Percentiles rank a stretch among this genome's conserved stretches.
Conservation (phyloP, 2,329 filamentous ascomycete species). For the Ophiostoma sp. region DNA sequence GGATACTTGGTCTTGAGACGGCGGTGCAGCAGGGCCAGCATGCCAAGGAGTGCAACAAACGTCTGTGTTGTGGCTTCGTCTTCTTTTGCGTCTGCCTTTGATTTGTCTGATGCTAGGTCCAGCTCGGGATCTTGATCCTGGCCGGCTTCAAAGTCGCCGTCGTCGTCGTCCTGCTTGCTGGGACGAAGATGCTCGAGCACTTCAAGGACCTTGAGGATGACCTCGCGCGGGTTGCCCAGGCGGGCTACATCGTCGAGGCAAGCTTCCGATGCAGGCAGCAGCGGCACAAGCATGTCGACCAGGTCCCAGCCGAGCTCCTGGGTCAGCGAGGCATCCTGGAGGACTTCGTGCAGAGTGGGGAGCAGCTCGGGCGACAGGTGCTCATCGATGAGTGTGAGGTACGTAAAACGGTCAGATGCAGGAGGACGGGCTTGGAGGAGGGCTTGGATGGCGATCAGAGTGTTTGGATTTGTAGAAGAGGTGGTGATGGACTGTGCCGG, state of each 20-base stretch:
- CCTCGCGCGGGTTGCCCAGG: slow-evolving; percentile 73
- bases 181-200: slow-evolving; percentile 57
- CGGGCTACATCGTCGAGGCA: slow-evolving; percentile 70
- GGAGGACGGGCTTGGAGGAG: slow-evolving; percentile 47
- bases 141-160: slow-evolving; percentile 32
- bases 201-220: slow-evolving; percentile 74
- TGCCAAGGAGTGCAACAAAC: slow-evolving; percentile 24
- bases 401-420: slow-evolving; percentile 63
- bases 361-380: slow-evolving; percentile 63
- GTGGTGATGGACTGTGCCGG: slow-evolving; percentile 27
- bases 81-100: slow-evolving; percentile 22
- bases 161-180: slow-evolving; percentile 31
- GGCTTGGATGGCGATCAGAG: slow-evolving; percentile 40
- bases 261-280: slow-evolving; percentile 61
- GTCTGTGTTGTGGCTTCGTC: slow-evolving; percentile 24
- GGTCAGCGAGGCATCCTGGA: slow-evolving; percentile 59
- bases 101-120: slow-evolving; percentile 28
- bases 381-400: slow-evolving; percentile 71
- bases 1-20: slow-evolving; percentile 72
- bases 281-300: slow-evolving; percentile 64
- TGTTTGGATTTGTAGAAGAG: neutral
- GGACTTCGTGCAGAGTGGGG: slow-evolving; percentile 57
- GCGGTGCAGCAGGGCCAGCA: slow-evolving; percentile 62
- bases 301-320: slow-evolving; percentile 80
- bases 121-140: slow-evolving; percentile 29